Evolutionary conservation across 805 yeast genomes (phyloP).

Genomic region (Dipodascus albidus): DNA sequence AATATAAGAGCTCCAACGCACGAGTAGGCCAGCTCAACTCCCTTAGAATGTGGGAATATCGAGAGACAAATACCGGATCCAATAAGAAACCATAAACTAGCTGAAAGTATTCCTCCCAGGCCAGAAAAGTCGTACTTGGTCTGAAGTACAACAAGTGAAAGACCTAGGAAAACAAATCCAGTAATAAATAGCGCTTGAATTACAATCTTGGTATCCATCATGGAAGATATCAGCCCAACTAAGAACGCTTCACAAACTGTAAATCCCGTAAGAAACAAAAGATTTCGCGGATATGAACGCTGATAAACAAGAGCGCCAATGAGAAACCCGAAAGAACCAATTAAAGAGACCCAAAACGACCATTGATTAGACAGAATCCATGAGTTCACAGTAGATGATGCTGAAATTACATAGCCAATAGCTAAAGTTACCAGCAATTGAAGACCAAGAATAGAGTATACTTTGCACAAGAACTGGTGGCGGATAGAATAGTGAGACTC

Average conservation of each 20-base stretch:
- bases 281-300: slow-evolving; percentile 55
- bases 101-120: slow-evolving; percentile 48
- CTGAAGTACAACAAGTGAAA: slow-evolving; percentile 67
- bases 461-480: slow-evolving; percentile 66
- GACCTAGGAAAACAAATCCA: slow-evolving; percentile 57
- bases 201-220: slow-evolving; percentile 51
- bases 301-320: slow-evolving; percentile 54
- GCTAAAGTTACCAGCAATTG: slow-evolving; percentile 56
- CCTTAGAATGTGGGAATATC: slow-evolving; percentile 50
- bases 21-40: slow-evolving; percentile 55
- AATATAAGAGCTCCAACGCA: slow-evolving; percentile 66
- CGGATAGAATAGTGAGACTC: slow-evolving; percentile 69
- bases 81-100: slow-evolving; percentile 54
- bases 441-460: slow-evolving; percentile 54
- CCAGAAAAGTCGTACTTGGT: slow-evolving; percentile 62
- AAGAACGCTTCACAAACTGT: slow-evolving; percentile 67
- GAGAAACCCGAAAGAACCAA: slow-evolving; percentile 54
- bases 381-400: slow-evolving; percentile 32
- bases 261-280: slow-evolving; percentile 49
- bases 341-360: slow-evolving; percentile 42
- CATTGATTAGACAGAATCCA: slow-evolving; percentile 53
- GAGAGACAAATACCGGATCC: slow-evolving; percentile 61
- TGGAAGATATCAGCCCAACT: slow-evolving; percentile 54
- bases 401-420: slow-evolving; percentile 40
- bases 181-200: slow-evolving; percentile 65